These are phyloP conservation scores for Seiridium cupressi DNA, from an alignment of 2,329 filamentous ascomycete species.

Conservation along the genomic window DNA sequence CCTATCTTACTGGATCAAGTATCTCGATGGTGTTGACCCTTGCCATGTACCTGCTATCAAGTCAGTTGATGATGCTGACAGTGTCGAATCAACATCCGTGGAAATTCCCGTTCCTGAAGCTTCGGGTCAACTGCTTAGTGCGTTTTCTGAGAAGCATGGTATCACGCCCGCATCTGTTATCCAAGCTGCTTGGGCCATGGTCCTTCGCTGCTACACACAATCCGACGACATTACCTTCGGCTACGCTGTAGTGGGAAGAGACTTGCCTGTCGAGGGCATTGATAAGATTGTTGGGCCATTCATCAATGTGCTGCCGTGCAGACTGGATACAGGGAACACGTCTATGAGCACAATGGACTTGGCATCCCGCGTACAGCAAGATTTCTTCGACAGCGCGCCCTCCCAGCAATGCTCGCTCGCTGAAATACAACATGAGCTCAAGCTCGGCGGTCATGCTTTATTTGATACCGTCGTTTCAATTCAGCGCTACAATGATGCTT, in stretches of 20 bases:
- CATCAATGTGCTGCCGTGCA: conserved; percentile 5
- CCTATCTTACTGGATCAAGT: conserved; percentile 5
- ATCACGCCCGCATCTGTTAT: conserved; percentile 2
- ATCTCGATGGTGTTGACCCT: conserved; percentile 1
- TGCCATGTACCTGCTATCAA: not conserved
- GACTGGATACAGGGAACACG: not conserved
- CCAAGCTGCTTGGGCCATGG: conserved; percentile 4
- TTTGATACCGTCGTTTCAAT: conserved; percentile 7
- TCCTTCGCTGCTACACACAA: conserved; percentile 1
- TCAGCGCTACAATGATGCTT: conserved; percentile 5
- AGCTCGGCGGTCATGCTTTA: not conserved
- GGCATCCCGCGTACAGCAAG: conserved; percentile 4
- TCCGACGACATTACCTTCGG: not conserved
- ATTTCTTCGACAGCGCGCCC: conserved; percentile 2
- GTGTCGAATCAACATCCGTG: not conserved
- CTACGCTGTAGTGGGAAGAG: not conserved
- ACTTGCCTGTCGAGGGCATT: conserved; percentile 1
- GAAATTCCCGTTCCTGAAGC: not conserved
- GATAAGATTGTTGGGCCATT: conserved; percentile 2
- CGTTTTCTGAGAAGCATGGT: not conserved
- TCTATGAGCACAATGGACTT: not conserved
- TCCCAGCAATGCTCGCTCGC: conserved; percentile 8
- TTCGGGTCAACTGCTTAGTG: not conserved
- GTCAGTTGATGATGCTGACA: not conserved
- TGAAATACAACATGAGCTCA: conserved; percentile 8